phyloP scores from a whole-genome alignment of 352 stramenopile species.

The Blastocystis sp. region DNA sequence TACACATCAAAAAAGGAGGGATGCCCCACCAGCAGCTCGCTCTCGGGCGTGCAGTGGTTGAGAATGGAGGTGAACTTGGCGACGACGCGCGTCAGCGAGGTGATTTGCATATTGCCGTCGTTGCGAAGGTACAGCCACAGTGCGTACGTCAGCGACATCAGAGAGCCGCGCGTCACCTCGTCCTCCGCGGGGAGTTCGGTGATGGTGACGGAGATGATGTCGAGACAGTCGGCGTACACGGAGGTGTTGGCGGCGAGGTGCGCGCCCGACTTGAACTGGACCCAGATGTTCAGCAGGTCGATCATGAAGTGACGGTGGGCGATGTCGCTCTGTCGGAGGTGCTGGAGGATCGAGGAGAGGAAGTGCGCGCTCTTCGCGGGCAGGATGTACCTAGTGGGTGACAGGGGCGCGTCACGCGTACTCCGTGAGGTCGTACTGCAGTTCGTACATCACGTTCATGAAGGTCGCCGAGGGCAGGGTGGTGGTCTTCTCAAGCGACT shows the following conservation, averaged over 20 bases:
- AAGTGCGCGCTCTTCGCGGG: constrained; percentile 12
- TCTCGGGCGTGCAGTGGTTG: neutral
- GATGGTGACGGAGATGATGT: neutral
- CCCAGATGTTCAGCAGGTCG: constrained; percentile 45
- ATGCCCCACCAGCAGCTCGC: neutral
- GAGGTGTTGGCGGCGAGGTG: neutral
- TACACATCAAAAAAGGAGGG: neutral
- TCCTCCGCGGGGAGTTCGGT: neutral
- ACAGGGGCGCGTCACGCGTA: neutral
- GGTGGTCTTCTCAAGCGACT: constrained; percentile 7
- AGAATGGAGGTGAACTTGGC: neutral
- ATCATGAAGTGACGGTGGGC: neutral
- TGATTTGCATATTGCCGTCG: constrained; percentile 5
- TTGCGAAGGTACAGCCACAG: neutral
- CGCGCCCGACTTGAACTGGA: neutral
- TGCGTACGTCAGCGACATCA: constrained; percentile 15
- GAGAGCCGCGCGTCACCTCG: neutral
- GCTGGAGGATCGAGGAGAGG: neutral
- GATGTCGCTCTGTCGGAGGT: neutral
- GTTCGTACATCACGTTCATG: constrained; percentile 18
- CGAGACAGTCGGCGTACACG: neutral
- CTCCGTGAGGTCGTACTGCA: constrained; percentile 45
- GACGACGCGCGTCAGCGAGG: neutral
- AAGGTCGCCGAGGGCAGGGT: neutral
- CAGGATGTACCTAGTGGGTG: neutral